Percentiles rank a stretch among this genome's conserved stretches.
Evolutionary conservation across 495 filamentous ascomycete species (phyloP).

Genomic region (Aspergillus haitiensis): DNA sequence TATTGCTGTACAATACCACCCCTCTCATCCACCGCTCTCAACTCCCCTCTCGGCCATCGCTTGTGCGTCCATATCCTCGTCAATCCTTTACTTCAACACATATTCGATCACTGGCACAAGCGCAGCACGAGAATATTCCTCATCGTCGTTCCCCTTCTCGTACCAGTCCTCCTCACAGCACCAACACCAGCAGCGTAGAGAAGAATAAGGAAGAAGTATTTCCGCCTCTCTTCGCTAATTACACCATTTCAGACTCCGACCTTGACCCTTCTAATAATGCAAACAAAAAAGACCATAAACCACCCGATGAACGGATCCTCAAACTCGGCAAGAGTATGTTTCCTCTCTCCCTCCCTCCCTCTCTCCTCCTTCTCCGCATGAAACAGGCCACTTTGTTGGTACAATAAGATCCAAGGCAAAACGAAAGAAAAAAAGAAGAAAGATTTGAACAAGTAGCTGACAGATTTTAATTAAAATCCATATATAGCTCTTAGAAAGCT

Average conservation of each 20-base stretch:
- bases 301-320: slow-evolving; percentile 74
- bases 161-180: slow-evolving; percentile 27
- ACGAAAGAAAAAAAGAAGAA: neutral
- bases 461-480: neutral
- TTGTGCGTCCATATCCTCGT: slow-evolving; percentile 12
- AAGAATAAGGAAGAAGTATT: too few relatives aligned
- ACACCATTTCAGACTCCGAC: slow-evolving; percentile 19
- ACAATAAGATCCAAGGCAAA: neutral
- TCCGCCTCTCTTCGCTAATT: neutral
- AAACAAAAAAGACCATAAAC: slow-evolving; percentile 39
- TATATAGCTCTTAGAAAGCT: slow-evolving; percentile 75
- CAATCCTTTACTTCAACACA: slow-evolving; percentile 32
- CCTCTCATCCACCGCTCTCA: slow-evolving; percentile 10
- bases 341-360: neutral
- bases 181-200: neutral
- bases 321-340: slow-evolving; percentile 85
- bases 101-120: slow-evolving; percentile 28
- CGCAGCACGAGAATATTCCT: slow-evolving; percentile 26
- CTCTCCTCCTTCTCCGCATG: too few relatives aligned
- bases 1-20: neutral
- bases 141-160: slow-evolving; percentile 32
- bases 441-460: slow-evolving; percentile 9
- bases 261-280: slow-evolving; percentile 11
- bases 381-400: slow-evolving; percentile 1
- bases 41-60: slow-evolving; percentile 4